Evolutionary conservation across 164 flowering plant species (phyloP), one percentile per base, ranked within the genome.

Genomic region (Annona cherimola): DNA sequence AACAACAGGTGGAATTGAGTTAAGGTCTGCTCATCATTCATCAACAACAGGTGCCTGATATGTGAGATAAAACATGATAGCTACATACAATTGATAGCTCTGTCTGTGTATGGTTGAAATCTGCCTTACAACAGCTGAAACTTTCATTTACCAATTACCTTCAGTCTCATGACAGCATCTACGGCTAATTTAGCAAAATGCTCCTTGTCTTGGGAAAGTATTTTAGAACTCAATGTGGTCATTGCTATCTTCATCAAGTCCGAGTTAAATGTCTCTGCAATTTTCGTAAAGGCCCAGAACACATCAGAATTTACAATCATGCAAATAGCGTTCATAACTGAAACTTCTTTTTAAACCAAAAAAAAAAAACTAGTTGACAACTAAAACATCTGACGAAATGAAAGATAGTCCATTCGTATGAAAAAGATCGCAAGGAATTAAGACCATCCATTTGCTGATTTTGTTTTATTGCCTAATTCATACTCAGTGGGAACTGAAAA

Each of bases 211-310:
- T 95, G 99, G 67, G 96, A 92, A 18, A 95, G 89, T 61, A 95
- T 95, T 80, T 95, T 95, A 18, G 99, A 95, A 75, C 99, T 90
- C 85, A 95, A 79, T 45, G 98, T 93, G 68, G 99, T 95, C 99
- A 84, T 95, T 65, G 98, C 99, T 76, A 95, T 93, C 79, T 90
- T 95, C 96, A 93, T 89, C 76, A 95, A 77, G 81, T 95, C 99
- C 35, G 84, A 71, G 80, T 79, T 85, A 80, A 95, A 95, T 75
- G 86, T 90, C 73, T 91, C 99, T 95, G 89, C 80, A 81, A 67
- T 11, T 71, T 20, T 41, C 35, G 39, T 20, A 62, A 57, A 55
- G 55, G 11, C 71, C 42, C 40, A 57, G 8, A 61, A 71, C 45
- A n/a, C 64, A 54, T 63, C 66, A 72, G 42, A 68, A 42, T 35